A percentile compares a stretch with the other conserved stretches of the same genome.
These are phyloP conservation scores for Lentinula edodes DNA, from an alignment of 768 basidiomycete species.

Conservation along the genomic window DNA sequence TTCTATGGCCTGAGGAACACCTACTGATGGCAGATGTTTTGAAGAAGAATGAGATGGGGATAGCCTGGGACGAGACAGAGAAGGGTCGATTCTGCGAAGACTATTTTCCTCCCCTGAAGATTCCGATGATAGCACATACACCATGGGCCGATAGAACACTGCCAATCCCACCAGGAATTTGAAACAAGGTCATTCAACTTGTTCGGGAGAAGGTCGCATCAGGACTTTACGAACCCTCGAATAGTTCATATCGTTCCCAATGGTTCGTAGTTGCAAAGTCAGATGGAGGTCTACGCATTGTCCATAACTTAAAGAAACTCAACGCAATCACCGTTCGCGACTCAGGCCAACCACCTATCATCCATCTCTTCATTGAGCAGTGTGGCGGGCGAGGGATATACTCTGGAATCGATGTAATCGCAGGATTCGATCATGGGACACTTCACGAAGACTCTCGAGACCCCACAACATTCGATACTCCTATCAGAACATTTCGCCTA, in stretches of 20 bases:
- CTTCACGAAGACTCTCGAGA: constrained; percentile 20
- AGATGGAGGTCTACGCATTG: constrained; percentile 14
- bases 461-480: too few relatives aligned
- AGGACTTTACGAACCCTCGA: constrained; percentile 9
- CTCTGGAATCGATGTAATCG: constrained; percentile 15
- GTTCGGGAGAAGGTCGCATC: constrained; percentile 12
- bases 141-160: constrained; percentile 17
- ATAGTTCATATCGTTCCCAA: background rate
- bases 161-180: constrained; percentile 13
- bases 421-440: constrained; percentile 21
- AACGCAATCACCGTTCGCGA: too few relatives aligned
- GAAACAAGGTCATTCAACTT: constrained; percentile 9
- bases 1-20: constrained; percentile 13
- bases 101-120: constrained; percentile 14
- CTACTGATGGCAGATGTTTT: constrained; percentile 10
- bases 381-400: constrained; percentile 9
- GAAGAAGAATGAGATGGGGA: constrained; percentile 8
- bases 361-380: too few relatives aligned
- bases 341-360: too few relatives aligned
- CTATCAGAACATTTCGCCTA: too few relatives aligned
- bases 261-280: constrained; percentile 9
- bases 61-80: constrained; percentile 16
- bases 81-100: constrained; percentile 13
- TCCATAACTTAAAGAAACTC: constrained; percentile 16
- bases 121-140: constrained; percentile 15